These are phyloP conservation scores for Trichophaea hybrida DNA, from an alignment of 2,329 filamentous ascomycete genomes.

Conservation along the genomic window DNA sequence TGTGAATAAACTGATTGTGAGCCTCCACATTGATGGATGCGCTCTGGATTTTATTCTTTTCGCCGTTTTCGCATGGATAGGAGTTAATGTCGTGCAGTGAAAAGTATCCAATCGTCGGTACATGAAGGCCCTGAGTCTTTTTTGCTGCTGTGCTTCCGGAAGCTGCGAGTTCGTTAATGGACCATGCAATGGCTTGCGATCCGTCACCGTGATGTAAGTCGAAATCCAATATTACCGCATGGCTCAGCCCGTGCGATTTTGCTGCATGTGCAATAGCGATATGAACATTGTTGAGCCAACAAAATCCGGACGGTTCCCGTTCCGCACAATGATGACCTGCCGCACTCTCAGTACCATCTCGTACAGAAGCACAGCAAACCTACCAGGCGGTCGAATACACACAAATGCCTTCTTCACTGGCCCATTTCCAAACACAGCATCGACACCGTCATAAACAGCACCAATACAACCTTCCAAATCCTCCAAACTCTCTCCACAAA, in stretches of 20 bases:
- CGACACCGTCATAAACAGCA: slow-evolving; percentile 84
- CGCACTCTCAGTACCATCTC: background rate
- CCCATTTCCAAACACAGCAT: slow-evolving; percentile 53
- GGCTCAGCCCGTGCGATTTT: slow-evolving; percentile 70
- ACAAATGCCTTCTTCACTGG: slow-evolving; percentile 72
- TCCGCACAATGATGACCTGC: slow-evolving; percentile 83
- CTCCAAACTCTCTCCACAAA: slow-evolving; percentile 70
- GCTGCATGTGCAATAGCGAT: slow-evolving; percentile 88
- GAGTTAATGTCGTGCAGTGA: slow-evolving; percentile 97
- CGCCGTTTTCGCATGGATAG: slow-evolving; percentile 89
- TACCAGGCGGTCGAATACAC: slow-evolving; percentile 63
- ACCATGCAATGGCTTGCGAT: slow-evolving; percentile 89
- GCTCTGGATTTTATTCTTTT: slow-evolving; percentile 81
- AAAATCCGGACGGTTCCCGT: slow-evolving; percentile 82
- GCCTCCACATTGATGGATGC: slow-evolving; percentile 90
- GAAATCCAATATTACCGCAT: slow-evolving; percentile 86
- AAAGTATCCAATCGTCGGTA: slow-evolving; percentile 65
- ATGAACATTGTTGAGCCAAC: slow-evolving; percentile 97
- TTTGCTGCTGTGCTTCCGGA: slow-evolving; percentile 8
- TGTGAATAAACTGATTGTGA: slow-evolving; percentile 90
- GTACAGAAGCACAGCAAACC: background rate
- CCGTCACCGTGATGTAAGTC: slow-evolving; percentile 88
- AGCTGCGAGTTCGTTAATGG: slow-evolving; percentile 59
- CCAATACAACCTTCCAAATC: slow-evolving; percentile 86
- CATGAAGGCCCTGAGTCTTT: slow-evolving; percentile 20